These are phyloP conservation scores for Taphrina deformans DNA, from an alignment of 1,139 yeast species.

Conservation along the genomic window DNA sequence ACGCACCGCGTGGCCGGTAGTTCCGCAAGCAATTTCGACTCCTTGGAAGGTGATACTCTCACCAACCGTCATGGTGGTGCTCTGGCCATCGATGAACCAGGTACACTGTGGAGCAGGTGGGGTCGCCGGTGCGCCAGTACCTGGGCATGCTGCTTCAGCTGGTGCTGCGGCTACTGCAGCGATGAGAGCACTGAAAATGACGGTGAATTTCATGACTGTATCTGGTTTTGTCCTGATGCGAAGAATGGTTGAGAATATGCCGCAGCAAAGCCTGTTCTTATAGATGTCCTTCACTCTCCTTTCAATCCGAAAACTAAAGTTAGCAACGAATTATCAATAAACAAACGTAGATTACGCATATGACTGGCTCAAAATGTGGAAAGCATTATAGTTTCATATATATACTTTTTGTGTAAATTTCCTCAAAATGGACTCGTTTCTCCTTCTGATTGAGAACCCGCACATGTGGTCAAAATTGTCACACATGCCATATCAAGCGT, in stretches of 20 bases:
- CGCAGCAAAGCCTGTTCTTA: background rate
- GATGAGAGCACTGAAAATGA: conserved; percentile 4
- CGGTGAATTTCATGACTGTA: background rate
- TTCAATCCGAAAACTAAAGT: background rate
- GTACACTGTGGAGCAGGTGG: background rate
- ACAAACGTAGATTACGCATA: background rate
- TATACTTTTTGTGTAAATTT: too few relatives aligned
- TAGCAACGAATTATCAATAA: background rate
- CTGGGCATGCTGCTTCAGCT: background rate
- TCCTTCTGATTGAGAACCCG: too few relatives aligned
- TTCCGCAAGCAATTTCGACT: conserved; percentile 4
- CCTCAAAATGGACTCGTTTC: too few relatives aligned
- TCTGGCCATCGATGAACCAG: background rate
- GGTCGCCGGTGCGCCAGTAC: background rate
- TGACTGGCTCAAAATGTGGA: background rate
- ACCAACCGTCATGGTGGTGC: background rate
- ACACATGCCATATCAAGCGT: too few relatives aligned
- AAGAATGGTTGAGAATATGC: background rate
- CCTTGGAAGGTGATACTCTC: background rate
- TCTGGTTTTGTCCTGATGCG: background rate
- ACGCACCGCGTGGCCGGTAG: background rate
- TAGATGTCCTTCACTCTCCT: too few relatives aligned
- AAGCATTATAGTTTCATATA: background rate
- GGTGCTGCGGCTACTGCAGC: conserved; percentile 4
- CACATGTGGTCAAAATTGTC: too few relatives aligned